Percentiles rank a stretch among this genome's conserved stretches.
Conservation (phyloP, 768 basidiomycete genomes). For the Neoboletus magnificus region DNA sequence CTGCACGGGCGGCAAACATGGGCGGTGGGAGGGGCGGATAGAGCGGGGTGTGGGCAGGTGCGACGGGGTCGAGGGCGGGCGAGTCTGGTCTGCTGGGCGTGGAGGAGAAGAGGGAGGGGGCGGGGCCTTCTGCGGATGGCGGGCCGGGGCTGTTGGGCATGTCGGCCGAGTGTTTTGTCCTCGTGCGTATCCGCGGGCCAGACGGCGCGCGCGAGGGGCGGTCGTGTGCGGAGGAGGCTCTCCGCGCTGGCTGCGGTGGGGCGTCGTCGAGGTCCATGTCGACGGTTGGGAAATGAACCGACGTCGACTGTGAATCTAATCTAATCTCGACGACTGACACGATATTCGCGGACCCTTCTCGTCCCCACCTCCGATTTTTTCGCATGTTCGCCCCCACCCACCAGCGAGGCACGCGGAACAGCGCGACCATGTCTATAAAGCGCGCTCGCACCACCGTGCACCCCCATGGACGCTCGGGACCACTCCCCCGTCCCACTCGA, state of each 20-base stretch:
- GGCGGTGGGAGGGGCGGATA: background rate
- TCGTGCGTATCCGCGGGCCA: constrained; percentile 22
- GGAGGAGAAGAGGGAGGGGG: background rate
- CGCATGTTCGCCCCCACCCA: background rate
- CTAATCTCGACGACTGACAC: constrained; percentile 11
- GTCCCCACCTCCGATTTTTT: constrained; percentile 18
- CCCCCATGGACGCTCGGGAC: constrained; percentile 5
- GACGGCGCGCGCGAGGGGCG: constrained; percentile 21
- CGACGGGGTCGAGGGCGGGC: background rate
- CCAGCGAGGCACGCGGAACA: background rate
- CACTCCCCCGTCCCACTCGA: constrained; percentile 42
- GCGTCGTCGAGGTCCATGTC: constrained; percentile 20
- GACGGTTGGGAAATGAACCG: background rate
- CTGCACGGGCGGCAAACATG: background rate
- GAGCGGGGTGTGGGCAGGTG: background rate
- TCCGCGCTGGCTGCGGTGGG: background rate
- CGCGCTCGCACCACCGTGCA: too few species aligned
- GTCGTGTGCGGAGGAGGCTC: constrained; percentile 17
- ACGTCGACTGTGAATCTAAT: constrained; percentile 2
- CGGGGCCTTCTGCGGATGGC: background rate
- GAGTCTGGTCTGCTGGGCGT: background rate
- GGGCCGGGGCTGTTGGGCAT: background rate
- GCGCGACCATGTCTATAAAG: background rate
- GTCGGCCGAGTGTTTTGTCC: constrained; percentile 14
- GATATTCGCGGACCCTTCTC: constrained; percentile 21